Conservation (phyloP, 2,329 filamentous ascomycete genomes). For the Bipolaris victoriae region DNA sequence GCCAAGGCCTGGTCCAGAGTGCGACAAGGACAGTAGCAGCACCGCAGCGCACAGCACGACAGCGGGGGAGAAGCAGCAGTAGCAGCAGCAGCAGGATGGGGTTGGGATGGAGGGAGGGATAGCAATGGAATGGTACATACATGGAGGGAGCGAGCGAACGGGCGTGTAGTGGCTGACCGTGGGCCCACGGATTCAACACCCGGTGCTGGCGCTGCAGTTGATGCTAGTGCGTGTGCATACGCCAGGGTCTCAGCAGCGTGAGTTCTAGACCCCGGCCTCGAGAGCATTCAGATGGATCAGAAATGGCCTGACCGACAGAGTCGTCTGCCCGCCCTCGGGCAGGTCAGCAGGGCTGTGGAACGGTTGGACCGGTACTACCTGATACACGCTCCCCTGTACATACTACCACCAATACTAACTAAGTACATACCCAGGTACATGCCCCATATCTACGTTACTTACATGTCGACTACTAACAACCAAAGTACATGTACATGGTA, state of each 20-base stretch:
- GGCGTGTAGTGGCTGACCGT: constrained; percentile 7
- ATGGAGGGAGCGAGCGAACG: neutral
- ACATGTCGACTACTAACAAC: too few relatives aligned
- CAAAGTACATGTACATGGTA: too few relatives aligned
- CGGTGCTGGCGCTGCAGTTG: constrained; percentile 17
- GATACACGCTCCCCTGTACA: too few relatives aligned
- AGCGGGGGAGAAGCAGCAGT: neutral
- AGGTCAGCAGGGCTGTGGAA: neutral
- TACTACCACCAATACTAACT: neutral
- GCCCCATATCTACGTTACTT: too few relatives aligned
- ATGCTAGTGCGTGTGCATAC: constrained; percentile 7
- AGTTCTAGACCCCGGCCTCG: constrained; percentile 14
- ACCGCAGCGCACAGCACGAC: too few relatives aligned
- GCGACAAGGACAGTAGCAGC: too few relatives aligned
- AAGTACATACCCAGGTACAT: too few relatives aligned
- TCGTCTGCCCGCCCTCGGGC: neutral
- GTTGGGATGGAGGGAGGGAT: neutral
- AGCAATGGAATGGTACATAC: neutral
- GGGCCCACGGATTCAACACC: constrained; percentile 12
- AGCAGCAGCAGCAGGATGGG: neutral
- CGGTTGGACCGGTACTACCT: too few relatives aligned
- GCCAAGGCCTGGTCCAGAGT: too few relatives aligned
- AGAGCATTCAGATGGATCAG: neutral
- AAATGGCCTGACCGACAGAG: too few relatives aligned
- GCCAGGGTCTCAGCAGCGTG: constrained; percentile 8